Conservation (phyloP, 805 yeast genomes). For the Suhomyces faveliae region DNA sequence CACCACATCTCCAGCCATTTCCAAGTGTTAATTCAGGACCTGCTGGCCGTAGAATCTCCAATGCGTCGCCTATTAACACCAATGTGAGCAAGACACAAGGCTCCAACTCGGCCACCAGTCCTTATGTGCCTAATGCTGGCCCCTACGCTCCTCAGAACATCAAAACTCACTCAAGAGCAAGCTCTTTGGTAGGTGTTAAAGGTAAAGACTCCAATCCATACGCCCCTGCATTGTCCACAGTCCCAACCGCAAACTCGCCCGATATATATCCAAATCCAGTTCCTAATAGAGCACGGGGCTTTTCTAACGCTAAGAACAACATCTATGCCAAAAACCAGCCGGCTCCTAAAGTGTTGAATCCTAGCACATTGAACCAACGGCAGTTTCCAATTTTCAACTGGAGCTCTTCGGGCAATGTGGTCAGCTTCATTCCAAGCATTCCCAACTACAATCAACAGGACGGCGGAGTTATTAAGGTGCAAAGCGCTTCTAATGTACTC, state of each 20-base stretch:
- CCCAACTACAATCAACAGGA: conserved; percentile 2
- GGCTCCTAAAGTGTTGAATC: conserved; percentile 41
- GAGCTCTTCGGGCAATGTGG: conserved; percentile 36
- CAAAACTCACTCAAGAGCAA: conserved; percentile 39
- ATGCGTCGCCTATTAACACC: conserved; percentile 24
- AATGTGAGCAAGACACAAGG: conserved; percentile 21
- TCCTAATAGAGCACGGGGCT: conserved; percentile 24
- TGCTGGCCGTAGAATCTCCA: conserved; percentile 3
- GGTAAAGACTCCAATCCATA: conserved; percentile 43
- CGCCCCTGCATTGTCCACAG: conserved; percentile 30
- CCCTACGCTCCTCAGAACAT: conserved; percentile 42
- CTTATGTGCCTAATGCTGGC: conserved; percentile 44
- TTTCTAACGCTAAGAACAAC: conserved; percentile 19
- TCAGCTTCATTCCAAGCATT: conserved; percentile 25
- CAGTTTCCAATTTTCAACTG: conserved; percentile 80
- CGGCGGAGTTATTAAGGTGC: conserved; percentile 33
- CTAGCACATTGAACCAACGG: conserved; percentile 52
- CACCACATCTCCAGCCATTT: conserved; percentile 9
- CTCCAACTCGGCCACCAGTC: conserved; percentile 28
- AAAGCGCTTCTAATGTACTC: conserved; percentile 15
- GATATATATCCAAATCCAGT: not conserved
- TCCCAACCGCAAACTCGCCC: conserved; percentile 3
- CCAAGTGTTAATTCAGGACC: conserved; percentile 8
- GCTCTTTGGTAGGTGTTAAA: conserved; percentile 37
- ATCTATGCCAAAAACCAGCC: conserved; percentile 18